phyloP scores from a whole-genome alignment of 176 grass and related monocot genomes.

The Oryza meridionalis region DNA sequence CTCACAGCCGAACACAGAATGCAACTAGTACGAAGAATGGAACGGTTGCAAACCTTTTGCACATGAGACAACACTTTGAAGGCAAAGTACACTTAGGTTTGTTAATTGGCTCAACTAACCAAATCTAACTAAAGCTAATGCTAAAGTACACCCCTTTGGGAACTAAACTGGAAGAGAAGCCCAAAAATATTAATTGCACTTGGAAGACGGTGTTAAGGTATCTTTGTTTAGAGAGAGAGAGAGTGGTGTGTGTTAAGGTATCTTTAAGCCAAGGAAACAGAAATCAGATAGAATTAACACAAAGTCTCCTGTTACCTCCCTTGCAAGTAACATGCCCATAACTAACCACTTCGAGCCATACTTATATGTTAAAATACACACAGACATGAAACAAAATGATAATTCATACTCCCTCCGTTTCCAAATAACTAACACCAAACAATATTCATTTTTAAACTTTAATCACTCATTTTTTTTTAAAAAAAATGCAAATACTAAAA shows the following conservation, averaged over 20 bases:
- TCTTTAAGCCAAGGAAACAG: conserved; percentile 41
- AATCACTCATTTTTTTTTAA: no score
- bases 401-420: no score
- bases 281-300: conserved; percentile 3
- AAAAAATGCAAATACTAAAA: no score
- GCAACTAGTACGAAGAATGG: background rate
- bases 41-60: background rate
- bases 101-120: conserved; percentile 34
- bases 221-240: conserved; percentile 16
- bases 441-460: no score
- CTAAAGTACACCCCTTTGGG: conserved; percentile 11
- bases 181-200: conserved; percentile 25
- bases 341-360: conserved; percentile 17
- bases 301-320: conserved; percentile 28
- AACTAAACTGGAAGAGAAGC: conserved; percentile 8
- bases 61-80: conserved; percentile 45
- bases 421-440: no score
- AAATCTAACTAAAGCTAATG: conserved; percentile 38
- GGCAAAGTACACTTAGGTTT: conserved; percentile 45
- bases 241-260: conserved; percentile 33
- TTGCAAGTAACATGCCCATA: conserved; percentile 40
- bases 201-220: conserved; percentile 30
- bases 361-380: background rate
- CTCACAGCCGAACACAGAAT: background rate
- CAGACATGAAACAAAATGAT: background rate